These are phyloP conservation scores for Macroventuria anomochaeta DNA, from an alignment of 2,329 filamentous ascomycete species.

Conservation along the genomic window DNA sequence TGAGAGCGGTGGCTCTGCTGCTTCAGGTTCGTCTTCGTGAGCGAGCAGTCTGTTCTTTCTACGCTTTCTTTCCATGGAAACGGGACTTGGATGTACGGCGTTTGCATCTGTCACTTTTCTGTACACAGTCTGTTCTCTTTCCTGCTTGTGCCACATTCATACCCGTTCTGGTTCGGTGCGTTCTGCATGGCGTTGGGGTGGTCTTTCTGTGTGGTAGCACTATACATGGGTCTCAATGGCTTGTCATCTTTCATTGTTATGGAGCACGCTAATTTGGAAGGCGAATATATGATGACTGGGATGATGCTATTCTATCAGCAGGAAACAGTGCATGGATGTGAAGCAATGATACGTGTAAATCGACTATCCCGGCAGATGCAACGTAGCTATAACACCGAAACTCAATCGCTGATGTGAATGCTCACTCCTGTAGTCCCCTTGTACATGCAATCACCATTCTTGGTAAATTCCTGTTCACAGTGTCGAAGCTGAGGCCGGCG, in stretches of 20 bases:
- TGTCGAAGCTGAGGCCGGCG: too few species aligned
- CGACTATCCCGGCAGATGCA: too few species aligned
- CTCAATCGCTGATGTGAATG: too few species aligned
- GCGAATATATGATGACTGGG: background rate
- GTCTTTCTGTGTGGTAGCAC: background rate
- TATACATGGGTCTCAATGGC: background rate
- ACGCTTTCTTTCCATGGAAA: too few species aligned
- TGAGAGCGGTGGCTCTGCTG: slow-evolving; percentile 33
- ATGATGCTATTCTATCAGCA: too few species aligned
- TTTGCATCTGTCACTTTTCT: background rate
- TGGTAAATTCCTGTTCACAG: too few species aligned
- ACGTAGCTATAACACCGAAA: too few species aligned
- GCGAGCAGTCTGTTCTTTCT: too few species aligned
- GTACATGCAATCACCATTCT: too few species aligned
- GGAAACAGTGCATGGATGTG: too few species aligned
- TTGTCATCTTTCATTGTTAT: background rate
- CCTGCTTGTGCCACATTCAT: background rate
- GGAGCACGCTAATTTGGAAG: background rate
- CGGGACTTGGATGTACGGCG: background rate
- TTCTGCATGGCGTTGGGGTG: slow-evolving; percentile 3
- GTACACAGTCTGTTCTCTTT: background rate
- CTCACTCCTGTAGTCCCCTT: too few species aligned
- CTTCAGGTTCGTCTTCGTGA: slow-evolving; percentile 12
- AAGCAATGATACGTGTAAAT: too few species aligned
- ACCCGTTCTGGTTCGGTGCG: slow-evolving; percentile 5